These are phyloP conservation scores for Drechslerella coelobrocha DNA, from an alignment of 2,329 filamentous ascomycete species.

Conservation along the genomic window DNA sequence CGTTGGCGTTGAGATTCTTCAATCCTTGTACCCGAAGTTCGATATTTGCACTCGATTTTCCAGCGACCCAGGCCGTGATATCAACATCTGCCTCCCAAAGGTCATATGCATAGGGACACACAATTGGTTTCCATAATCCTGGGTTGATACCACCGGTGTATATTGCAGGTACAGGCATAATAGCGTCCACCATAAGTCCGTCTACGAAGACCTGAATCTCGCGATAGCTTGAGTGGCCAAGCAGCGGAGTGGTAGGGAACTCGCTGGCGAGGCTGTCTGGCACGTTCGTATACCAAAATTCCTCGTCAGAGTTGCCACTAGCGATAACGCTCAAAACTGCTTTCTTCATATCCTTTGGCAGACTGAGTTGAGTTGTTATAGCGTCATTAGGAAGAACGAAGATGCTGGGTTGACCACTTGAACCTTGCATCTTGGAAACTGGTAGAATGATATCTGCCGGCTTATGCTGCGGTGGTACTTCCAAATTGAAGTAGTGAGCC, in stretches of 20 bases:
- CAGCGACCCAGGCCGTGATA: conserved; percentile 70
- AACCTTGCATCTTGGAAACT: conserved; percentile 65
- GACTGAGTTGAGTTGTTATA: conserved; percentile 58
- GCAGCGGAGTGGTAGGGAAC: conserved; percentile 68
- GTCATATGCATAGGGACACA: conserved; percentile 79
- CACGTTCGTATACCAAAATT: conserved; percentile 87
- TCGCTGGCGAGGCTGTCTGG: conserved; percentile 67
- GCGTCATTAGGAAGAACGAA: conserved; percentile 67
- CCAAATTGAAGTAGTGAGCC: conserved; percentile 71
- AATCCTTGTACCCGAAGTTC: conserved; percentile 36
- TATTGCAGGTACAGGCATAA: conserved; percentile 82
- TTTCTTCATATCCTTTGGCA: conserved; percentile 71
- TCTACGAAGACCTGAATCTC: conserved; percentile 81
- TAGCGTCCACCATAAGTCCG: conserved; percentile 72
- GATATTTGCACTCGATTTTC: conserved; percentile 27
- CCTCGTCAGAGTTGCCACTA: conserved; percentile 76
- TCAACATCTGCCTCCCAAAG: conserved; percentile 81
- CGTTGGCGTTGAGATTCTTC: neutral
- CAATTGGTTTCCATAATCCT: conserved; percentile 77
- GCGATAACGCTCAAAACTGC: conserved; percentile 79
- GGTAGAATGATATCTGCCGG: conserved; percentile 56
- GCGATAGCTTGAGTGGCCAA: conserved; percentile 75
- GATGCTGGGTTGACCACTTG: conserved; percentile 66
- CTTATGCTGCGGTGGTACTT: conserved; percentile 70
- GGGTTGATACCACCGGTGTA: conserved; percentile 83